Percentiles rank a stretch among this genome's conserved stretches.
Evolutionary conservation across 352 stramenopile species (phyloP).

Genomic region (Pythium aristosporum): DNA sequence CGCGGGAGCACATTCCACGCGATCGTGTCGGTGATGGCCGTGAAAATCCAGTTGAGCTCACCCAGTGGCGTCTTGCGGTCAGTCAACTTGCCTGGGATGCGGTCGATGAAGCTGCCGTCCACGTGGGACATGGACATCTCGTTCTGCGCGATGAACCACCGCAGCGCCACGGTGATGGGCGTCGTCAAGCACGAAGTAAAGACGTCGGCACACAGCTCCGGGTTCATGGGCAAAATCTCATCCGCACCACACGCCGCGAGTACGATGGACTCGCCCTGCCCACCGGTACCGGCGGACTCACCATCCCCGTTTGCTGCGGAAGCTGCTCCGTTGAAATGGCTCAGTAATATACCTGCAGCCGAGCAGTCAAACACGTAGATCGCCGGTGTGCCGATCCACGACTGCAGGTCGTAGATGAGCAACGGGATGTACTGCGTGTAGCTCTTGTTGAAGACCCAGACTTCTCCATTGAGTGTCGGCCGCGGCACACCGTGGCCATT

Average conservation of each 20-base stretch:
- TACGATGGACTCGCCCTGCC: conserved; percentile 93
- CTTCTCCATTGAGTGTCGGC: conserved; percentile 96
- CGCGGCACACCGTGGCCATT: conserved; percentile 99
- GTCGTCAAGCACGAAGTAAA: conserved; percentile 99
- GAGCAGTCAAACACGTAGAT: conserved; percentile 99
- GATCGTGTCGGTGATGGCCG: conserved; percentile 99
- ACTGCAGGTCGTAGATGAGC: conserved; percentile 94
- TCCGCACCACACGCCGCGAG: conserved; percentile 93
- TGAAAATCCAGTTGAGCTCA: conserved; percentile 99
- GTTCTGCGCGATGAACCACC: conserved; percentile 97
- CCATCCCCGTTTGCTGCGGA: conserved; percentile 7
- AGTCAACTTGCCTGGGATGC: conserved; percentile 91
- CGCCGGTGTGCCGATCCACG: conserved; percentile 91
- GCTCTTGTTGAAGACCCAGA: conserved; percentile 99
- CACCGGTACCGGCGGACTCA: conserved; percentile 17
- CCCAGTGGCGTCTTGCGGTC: conserved; percentile 94
- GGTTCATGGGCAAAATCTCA: conserved; percentile 96
- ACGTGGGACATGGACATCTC: conserved; percentile 87
- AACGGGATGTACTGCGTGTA: conserved; percentile 99
- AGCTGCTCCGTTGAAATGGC: conserved; percentile 80
- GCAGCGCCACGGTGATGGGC: conserved; percentile 97
- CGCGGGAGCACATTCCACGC: conserved; percentile 98
- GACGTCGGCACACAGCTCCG: conserved; percentile 97
- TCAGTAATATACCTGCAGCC: conserved; percentile 93
- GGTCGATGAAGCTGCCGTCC: conserved; percentile 84